Base-by-base conservation (phyloP, 1,284 basidiomycete species). In the Sporisorium graminicola region DNA sequence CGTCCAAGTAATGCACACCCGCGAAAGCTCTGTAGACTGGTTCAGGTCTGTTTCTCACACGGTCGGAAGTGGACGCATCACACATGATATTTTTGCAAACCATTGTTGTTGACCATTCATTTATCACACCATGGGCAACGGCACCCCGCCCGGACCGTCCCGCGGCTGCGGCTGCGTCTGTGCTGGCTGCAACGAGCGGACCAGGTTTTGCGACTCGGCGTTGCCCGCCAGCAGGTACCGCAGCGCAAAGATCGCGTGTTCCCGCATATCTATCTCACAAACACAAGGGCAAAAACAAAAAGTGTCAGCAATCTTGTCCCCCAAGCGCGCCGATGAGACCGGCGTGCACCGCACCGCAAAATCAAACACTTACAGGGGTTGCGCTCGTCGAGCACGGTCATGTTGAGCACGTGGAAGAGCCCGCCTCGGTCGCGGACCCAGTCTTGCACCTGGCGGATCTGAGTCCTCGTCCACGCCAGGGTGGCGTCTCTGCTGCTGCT, bases 241-340 rank as follows among this genome's bases (percentile, higher is more conserved):
- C 33, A 84, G 71, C 35, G 82, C 64, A 58, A 84, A 82, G 53
- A 84, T 78, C 27, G 82, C 82, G 42, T 82, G 80, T 44, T 84
- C 82, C 18, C 82, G 77, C 65, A 84, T 83, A 47, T 84, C 79
- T 82, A 54, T 35, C n/a, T n/a, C 8, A 27, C 31, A 0, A 8
- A n/a, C 14, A 49, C 9, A 16, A 47, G 29, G 29, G 8, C 26
- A 27, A 37, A 37, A 37, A 59, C 31, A 26, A 37, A 37, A 37
- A 59, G 42, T n/a, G 16, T 31, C 24, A 54, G 37, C 35, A 26
- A 26, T 42, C 5, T 20, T 16, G 43, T 60, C 47, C 43, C 33
- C 42, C n/a, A 18, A 12, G 9, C 6, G 3, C 22, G 35, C 1
- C 18, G 27, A 5, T 29, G 14, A n/a, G 29, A 33, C n/a, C 12